Evolutionary conservation across 768 basidiomycete genomes (phyloP), one percentile per base, ranked within the genome.

Genomic region (Rhizopogon rudus): DNA sequence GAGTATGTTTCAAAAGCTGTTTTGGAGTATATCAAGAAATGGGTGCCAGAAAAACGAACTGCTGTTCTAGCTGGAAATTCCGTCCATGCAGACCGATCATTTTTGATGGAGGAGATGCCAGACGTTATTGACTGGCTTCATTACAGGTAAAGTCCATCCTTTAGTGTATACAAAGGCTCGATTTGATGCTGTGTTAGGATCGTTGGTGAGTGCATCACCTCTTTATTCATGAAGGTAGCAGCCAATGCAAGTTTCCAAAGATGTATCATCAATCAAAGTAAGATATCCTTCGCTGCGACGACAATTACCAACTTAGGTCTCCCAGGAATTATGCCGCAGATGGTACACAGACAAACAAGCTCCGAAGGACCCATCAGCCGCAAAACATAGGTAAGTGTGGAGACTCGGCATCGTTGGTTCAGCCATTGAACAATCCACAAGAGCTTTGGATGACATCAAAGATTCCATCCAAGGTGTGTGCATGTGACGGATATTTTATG

Each of bases 51-150:
- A 14, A 74, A 75, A 56, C 73, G 77, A 39, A 74, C 70, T 6
- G 91, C 80, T 2, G 78, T 91, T 7, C 79, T 93, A n/a, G 91
- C 94, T 5, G 94, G 94, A 13, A 95, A 80, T 64, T 88, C 91
- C 10, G 89, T 96, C 2, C 91, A 97, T 65, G 83, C 82, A 1
- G 93, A 97, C 70, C 78, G 81, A 52, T 69, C 73, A 3, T 93
- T 93, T 66, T 73, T 93, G 28, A 75, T 73, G 3, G 81, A 82
- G 64, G 81, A 89, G 52, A 94, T 97, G 92, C 89, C 91, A 1
- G 81, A 84, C 52, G 68, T 96, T 14, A 71, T 87, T 17, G 81
- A 93, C 44, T 88, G 84, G 82, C 76, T 92, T 44, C 89, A 92
- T 66, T 92, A 92, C 66, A 83, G 91, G 88, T 87, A 52, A 37